Evolutionary conservation across 306 rosid species (phyloP), one percentile per base, ranked within the genome.

Genomic region (Spatholobus suberectus): DNA sequence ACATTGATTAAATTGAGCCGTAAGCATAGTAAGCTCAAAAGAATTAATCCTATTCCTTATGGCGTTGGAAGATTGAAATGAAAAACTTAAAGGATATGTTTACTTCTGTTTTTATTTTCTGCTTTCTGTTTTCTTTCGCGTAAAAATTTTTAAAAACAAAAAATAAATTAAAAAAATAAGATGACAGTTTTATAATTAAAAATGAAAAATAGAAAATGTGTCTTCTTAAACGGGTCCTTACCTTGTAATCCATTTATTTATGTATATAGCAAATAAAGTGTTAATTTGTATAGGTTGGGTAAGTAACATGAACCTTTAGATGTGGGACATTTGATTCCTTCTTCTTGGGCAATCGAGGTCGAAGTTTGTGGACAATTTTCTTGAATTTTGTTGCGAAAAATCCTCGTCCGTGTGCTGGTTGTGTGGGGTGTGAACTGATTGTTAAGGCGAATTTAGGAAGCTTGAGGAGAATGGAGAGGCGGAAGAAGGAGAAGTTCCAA

Each of bases 381-480:
- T 73, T 67, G 80, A 90, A 15, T 82, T 61, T 81, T 77, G 87
- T 51, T 10, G 35, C 75, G 34, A 86, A 15, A 44, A 77, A 81
- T 44, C 34, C 5, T 58, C 34, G 5, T 35, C n/a, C 12, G 3
- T 49, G 70, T 29, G 69, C 63, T 0, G 78, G 79, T 4, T 37
- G 74, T 43, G 81, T 21, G 34, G 88, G 83, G 66, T 88, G 78
- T 14, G 97, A 87, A 20, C 29, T 61, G 70, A 87, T 23, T 61
- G 5, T 58, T 76, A 88, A 46, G 82, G 82, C 41, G 40, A 80
- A 49, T 43, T 69, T 85, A 11, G 81, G 85, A 47, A 92, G 83
- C 75, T 85, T 87, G 67, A 94, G 88, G 58, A 89, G 77, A 67
- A 91, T 2, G 38, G 86, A 85, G 79, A 88, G 20, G 52, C 88